Conservation (phyloP, 768 basidiomycete species). For the Xerocomellus chrysenteron region DNA sequence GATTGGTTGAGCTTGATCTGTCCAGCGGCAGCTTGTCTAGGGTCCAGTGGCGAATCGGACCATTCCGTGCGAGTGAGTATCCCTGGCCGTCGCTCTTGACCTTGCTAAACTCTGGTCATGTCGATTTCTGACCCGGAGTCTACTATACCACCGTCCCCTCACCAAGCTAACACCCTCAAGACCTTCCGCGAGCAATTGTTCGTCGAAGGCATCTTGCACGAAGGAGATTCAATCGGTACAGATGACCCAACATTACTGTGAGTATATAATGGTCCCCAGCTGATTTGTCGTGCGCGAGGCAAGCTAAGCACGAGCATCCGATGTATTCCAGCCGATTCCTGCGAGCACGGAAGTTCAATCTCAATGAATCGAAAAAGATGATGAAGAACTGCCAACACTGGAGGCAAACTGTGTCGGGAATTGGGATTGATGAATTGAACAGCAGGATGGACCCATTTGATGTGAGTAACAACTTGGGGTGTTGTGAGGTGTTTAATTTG, state of each 20-base stretch:
- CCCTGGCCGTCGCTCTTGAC: not conserved
- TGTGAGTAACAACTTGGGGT: slow-evolving; percentile 40
- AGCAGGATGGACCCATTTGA: slow-evolving; percentile 64
- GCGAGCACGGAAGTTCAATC: slow-evolving; percentile 66
- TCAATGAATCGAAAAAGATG: slow-evolving; percentile 63
- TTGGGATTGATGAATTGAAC: slow-evolving; percentile 67
- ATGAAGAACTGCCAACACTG: slow-evolving; percentile 65
- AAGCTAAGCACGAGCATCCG: slow-evolving; percentile 5
- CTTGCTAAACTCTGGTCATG: slow-evolving; percentile 9
- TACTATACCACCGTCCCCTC: slow-evolving; percentile 10
- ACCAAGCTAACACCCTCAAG: slow-evolving; percentile 41
- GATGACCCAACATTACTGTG: slow-evolving; percentile 60
- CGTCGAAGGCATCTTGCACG: slow-evolving; percentile 52
- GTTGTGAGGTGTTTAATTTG: not conserved
- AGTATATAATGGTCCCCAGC: slow-evolving; percentile 21
- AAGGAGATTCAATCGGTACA: slow-evolving; percentile 63
- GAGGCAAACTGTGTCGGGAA: slow-evolving; percentile 60
- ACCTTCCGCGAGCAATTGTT: slow-evolving; percentile 53
- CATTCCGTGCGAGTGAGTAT: not conserved
- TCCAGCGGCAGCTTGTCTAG: not conserved
- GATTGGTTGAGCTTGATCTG: not conserved
- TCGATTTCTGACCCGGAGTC: slow-evolving; percentile 4
- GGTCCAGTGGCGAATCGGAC: not conserved
- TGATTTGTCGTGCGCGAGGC: not conserved
- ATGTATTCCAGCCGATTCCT: slow-evolving; percentile 58